phyloP scores from a whole-genome alignment of 2,329 filamentous ascomycete species.

The Penicillium decumbens region DNA sequence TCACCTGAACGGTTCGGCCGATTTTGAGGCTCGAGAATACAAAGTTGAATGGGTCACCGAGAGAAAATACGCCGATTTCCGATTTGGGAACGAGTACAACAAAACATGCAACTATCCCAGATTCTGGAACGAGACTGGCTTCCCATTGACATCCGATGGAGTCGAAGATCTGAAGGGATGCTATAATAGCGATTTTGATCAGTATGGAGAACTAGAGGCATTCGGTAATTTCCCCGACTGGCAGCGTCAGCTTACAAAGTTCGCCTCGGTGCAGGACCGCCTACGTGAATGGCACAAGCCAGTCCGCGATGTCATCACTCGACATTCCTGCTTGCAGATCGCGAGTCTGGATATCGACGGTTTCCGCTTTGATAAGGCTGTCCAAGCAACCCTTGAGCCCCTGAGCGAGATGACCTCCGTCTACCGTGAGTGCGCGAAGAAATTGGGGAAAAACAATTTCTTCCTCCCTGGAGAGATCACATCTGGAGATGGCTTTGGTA shows the following conservation, averaged over 20 bases:
- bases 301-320: conserved; percentile 54
- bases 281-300: conserved; percentile 59
- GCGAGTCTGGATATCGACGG: conserved; percentile 60
- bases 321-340: conserved; percentile 60
- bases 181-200: conserved; percentile 61
- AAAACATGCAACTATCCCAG: conserved; percentile 54
- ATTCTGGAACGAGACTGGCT: conserved; percentile 57
- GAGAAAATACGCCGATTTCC: conserved; percentile 57
- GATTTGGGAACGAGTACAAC: conserved; percentile 50
- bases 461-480: conserved; percentile 62
- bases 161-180: conserved; percentile 48
- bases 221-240: conserved; percentile 61
- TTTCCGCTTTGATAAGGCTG: conserved; percentile 62
- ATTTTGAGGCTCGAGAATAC: conserved; percentile 55
- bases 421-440: conserved; percentile 54
- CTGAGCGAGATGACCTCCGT: conserved; percentile 55
- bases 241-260: conserved; percentile 61
- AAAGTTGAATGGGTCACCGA: conserved; percentile 52
- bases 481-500: conserved; percentile 56
- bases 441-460: conserved; percentile 59
- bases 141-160: not conserved
- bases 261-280: conserved; percentile 63
- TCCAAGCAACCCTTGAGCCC: conserved; percentile 59
- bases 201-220: conserved; percentile 60
- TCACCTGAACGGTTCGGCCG: conserved; percentile 54